phyloP scores from a whole-genome alignment of 345 rosid species.

The Rubroshorea leprosula region DNA sequence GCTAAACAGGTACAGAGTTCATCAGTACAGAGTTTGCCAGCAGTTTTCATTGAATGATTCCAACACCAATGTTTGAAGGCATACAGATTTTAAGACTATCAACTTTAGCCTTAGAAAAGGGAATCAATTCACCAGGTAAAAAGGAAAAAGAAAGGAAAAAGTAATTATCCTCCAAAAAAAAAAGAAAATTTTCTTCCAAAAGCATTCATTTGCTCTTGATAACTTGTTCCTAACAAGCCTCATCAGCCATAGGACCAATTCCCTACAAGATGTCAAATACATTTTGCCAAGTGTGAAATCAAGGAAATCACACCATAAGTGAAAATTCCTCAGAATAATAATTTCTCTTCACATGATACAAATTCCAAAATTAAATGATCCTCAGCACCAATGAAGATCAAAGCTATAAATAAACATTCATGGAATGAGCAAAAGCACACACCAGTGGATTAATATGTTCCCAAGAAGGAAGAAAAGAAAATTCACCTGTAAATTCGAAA shows the following conservation, averaged over 20 bases:
- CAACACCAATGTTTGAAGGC: not conserved
- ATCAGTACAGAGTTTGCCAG: not conserved
- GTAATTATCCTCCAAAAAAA: slow-evolving; percentile 2
- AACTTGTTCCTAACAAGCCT: not conserved
- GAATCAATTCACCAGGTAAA: not conserved
- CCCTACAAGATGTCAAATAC: not conserved
- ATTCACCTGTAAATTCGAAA: slow-evolving; percentile 65
- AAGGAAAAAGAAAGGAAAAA: not conserved
- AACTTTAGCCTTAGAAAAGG: not conserved
- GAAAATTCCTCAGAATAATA: no score
- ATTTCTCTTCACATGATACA: no score
- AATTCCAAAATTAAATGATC: no score
- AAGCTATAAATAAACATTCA: no score
- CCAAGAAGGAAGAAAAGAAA: not conserved
- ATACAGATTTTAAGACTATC: slow-evolving; percentile 1
- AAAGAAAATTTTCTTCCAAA: not conserved
- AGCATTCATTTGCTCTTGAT: not conserved
- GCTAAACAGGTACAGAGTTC: not conserved
- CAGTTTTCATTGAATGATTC: not conserved
- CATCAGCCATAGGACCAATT: not conserved
- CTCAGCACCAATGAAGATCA: not conserved
- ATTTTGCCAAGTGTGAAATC: not conserved
- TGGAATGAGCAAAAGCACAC: not conserved
- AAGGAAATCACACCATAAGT: no score
- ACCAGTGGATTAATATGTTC: not conserved